Conservation (phyloP, 768 basidiomycete genomes). For the Naganishia antarctica region DNA sequence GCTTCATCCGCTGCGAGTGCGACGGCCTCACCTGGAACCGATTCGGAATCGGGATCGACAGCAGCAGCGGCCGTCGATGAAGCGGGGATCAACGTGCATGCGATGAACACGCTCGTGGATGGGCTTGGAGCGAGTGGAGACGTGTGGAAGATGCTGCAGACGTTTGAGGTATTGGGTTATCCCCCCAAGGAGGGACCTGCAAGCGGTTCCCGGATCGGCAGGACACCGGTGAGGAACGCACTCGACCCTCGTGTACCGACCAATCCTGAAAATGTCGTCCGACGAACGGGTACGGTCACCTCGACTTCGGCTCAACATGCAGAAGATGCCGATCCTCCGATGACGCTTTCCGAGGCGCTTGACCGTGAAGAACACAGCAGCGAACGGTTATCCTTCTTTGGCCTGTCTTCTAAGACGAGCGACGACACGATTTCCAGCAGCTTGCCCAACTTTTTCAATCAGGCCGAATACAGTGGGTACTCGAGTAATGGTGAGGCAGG, state of each 20-base stretch:
- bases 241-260: no score
- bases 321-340: slow-evolving; percentile 23
- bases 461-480: background rate
- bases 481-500: background rate
- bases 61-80: background rate
- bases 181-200: background rate
- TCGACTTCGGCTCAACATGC: slow-evolving; percentile 15
- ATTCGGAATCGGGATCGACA: background rate
- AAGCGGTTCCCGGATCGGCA: no score
- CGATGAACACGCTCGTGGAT: slow-evolving; percentile 22
- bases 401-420: slow-evolving; percentile 1
- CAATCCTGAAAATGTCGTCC: background rate
- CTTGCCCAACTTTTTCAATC: slow-evolving; percentile 15
- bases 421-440: background rate
- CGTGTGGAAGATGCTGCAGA: slow-evolving; percentile 22
- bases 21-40: background rate
- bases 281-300: slow-evolving; percentile 7
- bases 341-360: slow-evolving; percentile 23
- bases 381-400: slow-evolving; percentile 18
- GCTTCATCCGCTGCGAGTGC: background rate
- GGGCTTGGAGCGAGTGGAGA: slow-evolving; percentile 16
- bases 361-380: slow-evolving; percentile 14
- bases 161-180: slow-evolving; percentile 21
- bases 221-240: no score
- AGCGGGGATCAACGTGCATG: slow-evolving; percentile 8